Percentiles rank a stretch among this genome's conserved stretches.
Evolutionary conservation across 2,329 filamentous ascomycete species (phyloP).

Genomic region (Blastomyces gilchristii): DNA sequence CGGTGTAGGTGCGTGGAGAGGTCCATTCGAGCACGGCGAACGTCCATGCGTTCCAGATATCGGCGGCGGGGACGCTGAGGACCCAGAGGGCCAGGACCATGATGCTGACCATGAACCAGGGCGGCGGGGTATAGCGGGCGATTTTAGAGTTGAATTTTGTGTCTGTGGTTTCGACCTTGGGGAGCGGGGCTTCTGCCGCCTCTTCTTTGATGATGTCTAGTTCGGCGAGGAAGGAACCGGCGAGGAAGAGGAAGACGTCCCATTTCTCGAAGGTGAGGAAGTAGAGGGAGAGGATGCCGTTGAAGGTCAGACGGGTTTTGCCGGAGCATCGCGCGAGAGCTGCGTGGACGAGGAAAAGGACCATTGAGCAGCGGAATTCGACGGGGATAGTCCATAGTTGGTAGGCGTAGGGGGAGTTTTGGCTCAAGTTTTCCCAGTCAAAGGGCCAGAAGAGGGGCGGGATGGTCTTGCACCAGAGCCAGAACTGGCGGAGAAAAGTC

Average conservation of each 20-base stretch:
- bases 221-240: conserved; percentile 36
- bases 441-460: conserved; percentile 30
- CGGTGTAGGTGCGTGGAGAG: conserved; percentile 33
- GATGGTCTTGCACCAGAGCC: conserved; percentile 30
- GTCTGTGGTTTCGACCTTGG: conserved; percentile 9
- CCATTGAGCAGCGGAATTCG: conserved; percentile 38
- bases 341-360: conserved; percentile 35
- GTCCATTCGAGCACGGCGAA: conserved; percentile 32
- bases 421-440: conserved; percentile 32
- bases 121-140: conserved; percentile 2
- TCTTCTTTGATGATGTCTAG: conserved; percentile 35
- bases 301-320: conserved; percentile 27
- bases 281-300: conserved; percentile 29
- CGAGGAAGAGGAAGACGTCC: conserved; percentile 37
- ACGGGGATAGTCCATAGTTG: conserved; percentile 40
- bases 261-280: conserved; percentile 36
- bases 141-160: neutral
- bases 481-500: conserved; percentile 28
- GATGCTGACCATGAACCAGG: conserved; percentile 25
- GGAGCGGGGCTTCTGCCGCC: conserved; percentile 10
- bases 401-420: conserved; percentile 26
- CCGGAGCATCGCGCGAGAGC: conserved; percentile 31
- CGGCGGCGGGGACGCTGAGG: conserved; percentile 34
- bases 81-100: conserved; percentile 34
- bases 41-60: conserved; percentile 34